A percentile compares a stretch with the other conserved stretches of the same genome.
Evolutionary conservation across 2,329 filamentous ascomycete species (phyloP).

Genomic region (Alternaria rosae): DNA sequence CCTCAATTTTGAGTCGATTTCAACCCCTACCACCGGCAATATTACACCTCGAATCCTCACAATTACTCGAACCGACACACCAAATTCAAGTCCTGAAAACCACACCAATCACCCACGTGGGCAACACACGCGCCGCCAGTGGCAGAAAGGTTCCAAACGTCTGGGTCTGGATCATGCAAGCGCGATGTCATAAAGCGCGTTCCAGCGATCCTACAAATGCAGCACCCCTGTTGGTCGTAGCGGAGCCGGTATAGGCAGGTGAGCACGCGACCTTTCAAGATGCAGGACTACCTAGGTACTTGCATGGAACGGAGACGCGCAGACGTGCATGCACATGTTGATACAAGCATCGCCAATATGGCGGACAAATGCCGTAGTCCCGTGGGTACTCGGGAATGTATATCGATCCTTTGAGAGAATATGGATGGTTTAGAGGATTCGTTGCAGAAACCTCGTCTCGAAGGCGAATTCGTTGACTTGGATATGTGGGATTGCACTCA

Average conservation of each 20-base stretch:
- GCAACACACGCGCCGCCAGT: not conserved
- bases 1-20: constrained; percentile 8
- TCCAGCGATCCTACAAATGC: not conserved
- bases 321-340: not conserved
- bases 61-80: not conserved
- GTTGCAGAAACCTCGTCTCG: not conserved
- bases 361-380: constrained; percentile 5
- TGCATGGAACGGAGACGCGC: not conserved
- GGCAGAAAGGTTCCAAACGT: not conserved
- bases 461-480: not conserved
- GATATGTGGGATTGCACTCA: not conserved
- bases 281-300: not conserved
- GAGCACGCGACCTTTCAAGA: constrained; percentile 10
- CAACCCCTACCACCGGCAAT: not conserved
- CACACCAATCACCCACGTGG: constrained; percentile 12
- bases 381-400: constrained; percentile 9
- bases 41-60: not conserved
- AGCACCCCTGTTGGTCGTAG: not conserved
- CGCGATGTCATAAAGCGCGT: constrained; percentile 1
- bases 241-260: constrained; percentile 11
- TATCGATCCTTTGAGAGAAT: constrained; percentile 12
- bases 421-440: not conserved
- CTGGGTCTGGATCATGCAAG: not conserved
- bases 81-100: not conserved
- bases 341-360: constrained; percentile 7